Evolutionary conservation across 2,329 filamentous ascomycete species (phyloP).

Genomic region (Epichloe scottii): DNA sequence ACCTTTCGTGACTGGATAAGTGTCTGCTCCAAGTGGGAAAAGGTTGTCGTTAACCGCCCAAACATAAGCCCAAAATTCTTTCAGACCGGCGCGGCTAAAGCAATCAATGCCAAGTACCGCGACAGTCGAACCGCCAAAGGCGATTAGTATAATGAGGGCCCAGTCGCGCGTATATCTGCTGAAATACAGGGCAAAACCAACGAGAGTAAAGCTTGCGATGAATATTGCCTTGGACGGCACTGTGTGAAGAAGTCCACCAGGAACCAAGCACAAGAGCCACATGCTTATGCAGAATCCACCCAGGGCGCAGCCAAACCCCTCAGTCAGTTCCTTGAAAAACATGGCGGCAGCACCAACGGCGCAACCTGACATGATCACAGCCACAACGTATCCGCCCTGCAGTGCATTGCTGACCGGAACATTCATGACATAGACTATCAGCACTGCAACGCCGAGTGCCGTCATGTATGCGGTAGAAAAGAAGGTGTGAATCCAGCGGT

Average conservation of each 20-base stretch:
- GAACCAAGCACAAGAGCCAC: constrained; percentile 74
- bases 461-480: constrained; percentile 65
- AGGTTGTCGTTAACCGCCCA: constrained; percentile 71
- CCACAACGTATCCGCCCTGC: constrained; percentile 80
- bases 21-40: constrained; percentile 64
- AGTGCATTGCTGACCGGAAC: constrained; percentile 61
- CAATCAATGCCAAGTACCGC: constrained; percentile 80
- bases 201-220: constrained; percentile 59
- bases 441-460: constrained; percentile 61
- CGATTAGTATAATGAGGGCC: constrained; percentile 61
- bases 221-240: constrained; percentile 57
- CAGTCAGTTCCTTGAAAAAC: constrained; percentile 73
- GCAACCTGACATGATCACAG: constrained; percentile 57
- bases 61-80: constrained; percentile 92
- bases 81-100: constrained; percentile 77
- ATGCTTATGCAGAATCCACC: constrained; percentile 78
- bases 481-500: constrained; percentile 66
- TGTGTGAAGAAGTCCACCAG: constrained; percentile 59
- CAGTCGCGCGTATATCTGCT: constrained; percentile 67
- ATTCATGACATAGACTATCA: constrained; percentile 83
- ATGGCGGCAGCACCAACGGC: constrained; percentile 62
- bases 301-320: constrained; percentile 69
- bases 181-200: constrained; percentile 62
- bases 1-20: constrained; percentile 76
- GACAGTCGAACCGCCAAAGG: constrained; percentile 71